A percentile compares a stretch with the other conserved stretches of the same genome.
phyloP scores from a whole-genome alignment of 75 land plant genomes.

The Isoetes taiwanensis region DNA sequence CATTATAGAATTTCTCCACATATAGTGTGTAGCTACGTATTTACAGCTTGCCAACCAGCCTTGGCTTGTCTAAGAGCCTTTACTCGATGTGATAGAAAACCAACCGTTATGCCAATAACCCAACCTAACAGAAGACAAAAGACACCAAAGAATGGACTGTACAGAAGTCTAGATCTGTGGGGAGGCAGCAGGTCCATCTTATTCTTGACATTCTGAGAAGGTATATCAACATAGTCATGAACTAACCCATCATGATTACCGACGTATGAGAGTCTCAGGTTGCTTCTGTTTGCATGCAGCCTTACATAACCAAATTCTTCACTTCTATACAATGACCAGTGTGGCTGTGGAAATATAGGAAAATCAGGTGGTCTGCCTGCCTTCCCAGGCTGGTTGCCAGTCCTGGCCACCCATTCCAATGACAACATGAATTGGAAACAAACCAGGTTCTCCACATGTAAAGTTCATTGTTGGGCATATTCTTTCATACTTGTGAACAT shows the following conservation, averaged over 20 bases:
- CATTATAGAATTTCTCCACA: too few species aligned
- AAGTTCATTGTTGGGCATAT: conserved; percentile 20
- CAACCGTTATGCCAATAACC: too few species aligned
- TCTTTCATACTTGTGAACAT: conserved; percentile 34
- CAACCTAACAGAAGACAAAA: too few species aligned
- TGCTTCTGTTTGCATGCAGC: conserved; percentile 18
- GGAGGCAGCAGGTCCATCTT: too few species aligned
- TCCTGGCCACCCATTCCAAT: conserved; percentile 25
- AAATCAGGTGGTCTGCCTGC: conserved; percentile 10
- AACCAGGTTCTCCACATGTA: conserved; percentile 12
- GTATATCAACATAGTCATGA: conserved; percentile 10
- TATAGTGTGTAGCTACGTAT: too few species aligned
- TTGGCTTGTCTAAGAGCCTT: too few species aligned
- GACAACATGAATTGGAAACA: conserved; percentile 21
- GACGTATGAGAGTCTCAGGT: conserved; percentile 15
- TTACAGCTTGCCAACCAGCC: too few species aligned
- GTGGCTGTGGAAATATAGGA: conserved; percentile 24
- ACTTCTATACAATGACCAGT: conserved; percentile 24
- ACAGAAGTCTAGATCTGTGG: too few species aligned
- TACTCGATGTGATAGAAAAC: too few species aligned
- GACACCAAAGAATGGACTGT: too few species aligned
- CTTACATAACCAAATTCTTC: conserved; percentile 21
- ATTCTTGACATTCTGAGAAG: too few species aligned
- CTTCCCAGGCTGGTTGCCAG: conserved; percentile 20
- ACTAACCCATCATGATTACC: conserved; percentile 29